These are phyloP conservation scores for Aspergillus brunneoviolaceus DNA, from an alignment of 2,329 filamentous ascomycete species.

Conservation along the genomic window DNA sequence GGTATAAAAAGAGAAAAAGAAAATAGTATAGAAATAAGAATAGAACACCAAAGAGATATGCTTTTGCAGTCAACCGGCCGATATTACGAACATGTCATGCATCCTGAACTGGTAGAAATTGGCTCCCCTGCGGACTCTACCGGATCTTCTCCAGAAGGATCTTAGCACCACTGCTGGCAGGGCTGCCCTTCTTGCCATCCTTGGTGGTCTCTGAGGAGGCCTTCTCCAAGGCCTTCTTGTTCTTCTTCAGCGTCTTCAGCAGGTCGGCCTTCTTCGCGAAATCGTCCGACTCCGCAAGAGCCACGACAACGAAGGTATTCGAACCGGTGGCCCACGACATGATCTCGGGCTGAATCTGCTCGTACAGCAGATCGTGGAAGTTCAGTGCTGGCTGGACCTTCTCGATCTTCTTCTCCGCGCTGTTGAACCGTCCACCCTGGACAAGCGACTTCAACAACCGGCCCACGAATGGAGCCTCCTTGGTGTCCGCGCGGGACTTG, in stretches of 20 bases:
- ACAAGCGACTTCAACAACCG: conserved; percentile 90
- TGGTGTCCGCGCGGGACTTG: conserved; percentile 50
- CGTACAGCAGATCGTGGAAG: conserved; percentile 81
- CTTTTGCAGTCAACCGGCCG: conserved; percentile 4
- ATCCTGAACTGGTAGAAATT: neutral
- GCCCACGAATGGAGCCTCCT: conserved; percentile 66
- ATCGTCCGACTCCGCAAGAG: conserved; percentile 71
- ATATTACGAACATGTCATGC: conserved; percentile 2
- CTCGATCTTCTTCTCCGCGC: conserved; percentile 66
- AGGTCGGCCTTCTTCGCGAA: conserved; percentile 68
- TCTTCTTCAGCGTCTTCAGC: conserved; percentile 68
- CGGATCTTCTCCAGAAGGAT: conserved; percentile 39
- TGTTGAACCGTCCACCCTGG: conserved; percentile 83
- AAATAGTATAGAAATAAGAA: neutral
- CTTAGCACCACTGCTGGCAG: conserved; percentile 49
- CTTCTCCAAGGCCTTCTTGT: conserved; percentile 65
- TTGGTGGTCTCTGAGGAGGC: conserved; percentile 57
- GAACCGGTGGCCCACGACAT: conserved; percentile 82
- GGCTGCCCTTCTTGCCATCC: conserved; percentile 39
- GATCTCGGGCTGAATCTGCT: conserved; percentile 71
- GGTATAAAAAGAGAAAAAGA: conserved; percentile 4
- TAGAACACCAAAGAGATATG: neutral
- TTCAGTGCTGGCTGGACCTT: conserved; percentile 72
- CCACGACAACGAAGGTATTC: conserved; percentile 83
- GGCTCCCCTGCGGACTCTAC: conserved; percentile 11